Evolutionary conservation across 352 stramenopile genomes (phyloP).

Genomic region (Phytophthora capsici): DNA sequence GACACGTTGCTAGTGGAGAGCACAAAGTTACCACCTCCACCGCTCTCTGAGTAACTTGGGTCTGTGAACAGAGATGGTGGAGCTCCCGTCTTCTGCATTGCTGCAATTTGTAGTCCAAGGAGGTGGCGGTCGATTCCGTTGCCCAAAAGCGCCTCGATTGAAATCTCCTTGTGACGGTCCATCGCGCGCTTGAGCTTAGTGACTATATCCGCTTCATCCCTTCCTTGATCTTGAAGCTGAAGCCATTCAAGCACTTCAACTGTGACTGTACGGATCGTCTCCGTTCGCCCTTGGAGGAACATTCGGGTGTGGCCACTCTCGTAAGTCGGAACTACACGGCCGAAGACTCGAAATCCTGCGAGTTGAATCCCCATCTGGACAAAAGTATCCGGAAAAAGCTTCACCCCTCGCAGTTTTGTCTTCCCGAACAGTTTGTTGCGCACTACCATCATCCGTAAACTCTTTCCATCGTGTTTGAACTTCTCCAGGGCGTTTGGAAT

Average conservation of each 20-base stretch:
- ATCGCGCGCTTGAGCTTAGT: conserved; percentile 84
- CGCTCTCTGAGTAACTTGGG: conserved; percentile 79
- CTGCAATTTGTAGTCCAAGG: conserved; percentile 90
- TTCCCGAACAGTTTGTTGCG: conserved; percentile 88
- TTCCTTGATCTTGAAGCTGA: conserved; percentile 46
- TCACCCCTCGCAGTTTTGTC: conserved; percentile 72
- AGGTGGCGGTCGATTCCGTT: conserved; percentile 93
- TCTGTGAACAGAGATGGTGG: conserved; percentile 88
- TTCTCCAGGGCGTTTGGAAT: conserved; percentile 63
- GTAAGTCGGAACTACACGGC: conserved; percentile 92
- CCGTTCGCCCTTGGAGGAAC: conserved; percentile 94
- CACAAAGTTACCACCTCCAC: conserved; percentile 89
- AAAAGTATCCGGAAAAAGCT: conserved; percentile 93
- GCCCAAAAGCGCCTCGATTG: conserved; percentile 67
- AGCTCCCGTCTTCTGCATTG: conserved; percentile 72
- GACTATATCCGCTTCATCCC: conserved; percentile 43
- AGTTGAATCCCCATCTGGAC: conserved; percentile 96
- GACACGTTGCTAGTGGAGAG: conserved; percentile 96
- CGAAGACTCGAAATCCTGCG: conserved; percentile 90
- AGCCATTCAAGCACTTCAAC: conserved; percentile 84
- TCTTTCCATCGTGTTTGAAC: conserved; percentile 72
- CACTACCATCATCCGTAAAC: conserved; percentile 83
- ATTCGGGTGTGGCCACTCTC: conserved; percentile 94
- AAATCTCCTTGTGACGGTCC: conserved; percentile 87
- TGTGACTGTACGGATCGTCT: conserved; percentile 84